Conservation (phyloP, 2,329 filamentous ascomycete genomes). For the Pseudogymnoascus sp. region DNA sequence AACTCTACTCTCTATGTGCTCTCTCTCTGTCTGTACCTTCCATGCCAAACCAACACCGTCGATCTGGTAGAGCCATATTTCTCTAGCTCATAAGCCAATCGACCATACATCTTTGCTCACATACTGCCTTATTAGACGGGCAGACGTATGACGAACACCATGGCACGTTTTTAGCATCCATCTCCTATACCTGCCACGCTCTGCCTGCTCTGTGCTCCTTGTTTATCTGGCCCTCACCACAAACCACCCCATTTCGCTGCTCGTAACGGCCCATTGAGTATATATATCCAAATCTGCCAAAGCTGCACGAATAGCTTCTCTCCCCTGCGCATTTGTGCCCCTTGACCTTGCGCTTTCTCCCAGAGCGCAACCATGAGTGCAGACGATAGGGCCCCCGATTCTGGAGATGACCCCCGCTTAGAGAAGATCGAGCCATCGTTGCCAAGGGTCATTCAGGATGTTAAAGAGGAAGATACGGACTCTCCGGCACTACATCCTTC, state of each 20-base stretch:
- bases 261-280: constrained; percentile 13
- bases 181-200: neutral
- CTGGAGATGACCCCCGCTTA: constrained; percentile 60
- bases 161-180: neutral
- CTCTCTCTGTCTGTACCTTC: neutral
- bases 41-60: neutral
- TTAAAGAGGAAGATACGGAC: constrained; percentile 18
- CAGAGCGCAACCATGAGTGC: constrained; percentile 46
- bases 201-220: neutral
- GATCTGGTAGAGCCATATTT: constrained; percentile 2
- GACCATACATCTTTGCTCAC: neutral
- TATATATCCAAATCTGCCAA: neutral
- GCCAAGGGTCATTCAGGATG: constrained; percentile 71
- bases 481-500: constrained; percentile 49
- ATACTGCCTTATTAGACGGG: constrained; percentile 2
- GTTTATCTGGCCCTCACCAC: neutral
- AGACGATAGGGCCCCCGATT: constrained; percentile 78
- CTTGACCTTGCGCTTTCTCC: constrained; percentile 19
- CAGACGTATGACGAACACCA: constrained; percentile 5
- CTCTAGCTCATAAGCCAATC: neutral
- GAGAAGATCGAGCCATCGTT: constrained; percentile 68
- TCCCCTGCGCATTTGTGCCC: neutral
- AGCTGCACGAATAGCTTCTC: neutral
- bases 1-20: neutral
- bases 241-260: constrained; percentile 15